phyloP scores from a whole-genome alignment of 2,329 filamentous ascomycete species.

The Pseudogymnoascus sp. region DNA sequence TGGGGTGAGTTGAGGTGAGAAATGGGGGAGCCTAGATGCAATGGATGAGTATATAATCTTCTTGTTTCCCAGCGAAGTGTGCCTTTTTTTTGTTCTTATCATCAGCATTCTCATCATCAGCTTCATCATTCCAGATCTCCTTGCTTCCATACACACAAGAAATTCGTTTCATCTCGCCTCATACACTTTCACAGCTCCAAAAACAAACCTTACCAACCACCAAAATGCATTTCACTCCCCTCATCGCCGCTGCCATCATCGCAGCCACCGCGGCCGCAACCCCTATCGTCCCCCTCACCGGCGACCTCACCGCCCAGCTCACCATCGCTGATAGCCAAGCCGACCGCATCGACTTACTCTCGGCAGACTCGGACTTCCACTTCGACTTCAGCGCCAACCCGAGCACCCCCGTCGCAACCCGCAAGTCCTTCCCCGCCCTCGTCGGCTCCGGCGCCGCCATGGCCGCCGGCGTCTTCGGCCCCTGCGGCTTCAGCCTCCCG shows the following conservation, averaged over 20 bases:
- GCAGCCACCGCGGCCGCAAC: slow-evolving; percentile 30
- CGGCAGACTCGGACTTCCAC: slow-evolving; percentile 35
- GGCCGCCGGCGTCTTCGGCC: slow-evolving; percentile 38
- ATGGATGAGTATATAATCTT: neutral
- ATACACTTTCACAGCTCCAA: neutral
- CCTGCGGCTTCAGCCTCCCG: slow-evolving; percentile 42
- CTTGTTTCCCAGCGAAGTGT: neutral
- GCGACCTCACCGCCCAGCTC: slow-evolving; percentile 32
- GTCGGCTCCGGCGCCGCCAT: slow-evolving; percentile 39
- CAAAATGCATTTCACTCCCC: slow-evolving; percentile 29
- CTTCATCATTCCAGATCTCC: neutral
- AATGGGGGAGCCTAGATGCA: neutral
- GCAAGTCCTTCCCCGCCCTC: slow-evolving; percentile 34
- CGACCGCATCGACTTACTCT: slow-evolving; percentile 35
- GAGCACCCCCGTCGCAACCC: slow-evolving; percentile 41
- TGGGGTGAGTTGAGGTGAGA: neutral
- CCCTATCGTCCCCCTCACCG: slow-evolving; percentile 27
- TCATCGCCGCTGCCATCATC: slow-evolving; percentile 32
- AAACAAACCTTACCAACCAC: slow-evolving; percentile 17
- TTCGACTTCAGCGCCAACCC: slow-evolving; percentile 45
- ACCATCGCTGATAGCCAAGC: slow-evolving; percentile 35
- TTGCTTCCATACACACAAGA: neutral
- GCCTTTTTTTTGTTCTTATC: neutral
- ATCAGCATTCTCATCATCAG: neutral
- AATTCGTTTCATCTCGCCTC: neutral